Conservation (phyloP, 1,139 yeast species). For the Saccharomycopsis hybrid region DNA sequence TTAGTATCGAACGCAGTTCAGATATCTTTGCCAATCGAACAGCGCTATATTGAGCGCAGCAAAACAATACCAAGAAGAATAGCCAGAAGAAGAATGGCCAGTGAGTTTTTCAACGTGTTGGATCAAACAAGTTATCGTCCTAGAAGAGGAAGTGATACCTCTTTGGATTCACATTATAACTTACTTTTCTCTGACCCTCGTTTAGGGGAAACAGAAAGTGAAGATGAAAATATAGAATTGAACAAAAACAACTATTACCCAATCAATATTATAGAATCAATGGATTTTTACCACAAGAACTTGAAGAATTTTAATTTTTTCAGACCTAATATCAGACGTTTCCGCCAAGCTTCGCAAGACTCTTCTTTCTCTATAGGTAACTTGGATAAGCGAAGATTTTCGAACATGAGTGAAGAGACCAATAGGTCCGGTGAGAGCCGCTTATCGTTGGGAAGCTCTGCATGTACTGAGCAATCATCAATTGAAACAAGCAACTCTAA, state of each 20-base stretch:
- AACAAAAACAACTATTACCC: slow-evolving; percentile 4
- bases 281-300: slow-evolving; percentile 10
- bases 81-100: background rate
- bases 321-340: slow-evolving; percentile 6
- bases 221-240: background rate
- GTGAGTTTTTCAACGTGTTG: background rate
- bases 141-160: background rate
- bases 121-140: background rate
- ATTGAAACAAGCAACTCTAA: background rate
- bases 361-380: no score
- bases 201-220: background rate
- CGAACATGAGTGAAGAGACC: background rate
- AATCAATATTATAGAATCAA: slow-evolving; percentile 4
- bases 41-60: background rate
- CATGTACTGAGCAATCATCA: background rate
- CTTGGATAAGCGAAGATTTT: no score
- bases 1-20: background rate
- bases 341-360: slow-evolving; percentile 1
- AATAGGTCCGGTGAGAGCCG: background rate
- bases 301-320: slow-evolving; percentile 6
- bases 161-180: background rate
- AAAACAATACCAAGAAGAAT: slow-evolving; percentile 7
- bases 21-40: slow-evolving; percentile 7
- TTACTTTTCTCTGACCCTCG: background rate
- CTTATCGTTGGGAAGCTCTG: background rate